Base-by-base conservation (phyloP, 352 stramenopile species). In the Pythium pyrilobum region DNA sequence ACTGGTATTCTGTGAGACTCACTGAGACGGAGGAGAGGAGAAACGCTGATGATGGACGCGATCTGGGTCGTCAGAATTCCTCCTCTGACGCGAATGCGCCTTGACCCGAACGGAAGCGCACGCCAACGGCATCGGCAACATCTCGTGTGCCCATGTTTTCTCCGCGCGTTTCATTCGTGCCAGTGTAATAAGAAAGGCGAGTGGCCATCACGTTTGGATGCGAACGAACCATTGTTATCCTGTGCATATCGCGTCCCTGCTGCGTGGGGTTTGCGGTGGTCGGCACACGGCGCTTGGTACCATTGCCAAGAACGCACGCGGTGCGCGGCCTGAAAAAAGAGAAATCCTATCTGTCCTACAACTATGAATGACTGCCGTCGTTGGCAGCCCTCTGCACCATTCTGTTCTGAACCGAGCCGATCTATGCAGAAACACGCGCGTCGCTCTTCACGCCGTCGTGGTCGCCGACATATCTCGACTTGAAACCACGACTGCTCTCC, bases 341-440 rank as follows among this genome's bases (percentile, higher is more conserved):
- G 31, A 53, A 52, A 48, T 55, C 53, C 53, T 61, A 61, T 61
- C 53, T 61, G 53, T 61, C 53, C 53, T 61, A 61, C 27, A 57
- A 45, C 52, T 59, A 55, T 55, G 37, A 47, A 55, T 46, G 37
- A 21, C 16, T 12, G 48, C 25, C 37, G 15, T 10, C 16, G 33
- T 18, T 23, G 24, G 29, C 9, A 33, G 10, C 47, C 15, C 37
- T 47, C 38, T 55, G 48, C 50, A 42, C 40, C 40, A 41, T 37
- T 57, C 39, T 41, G 50, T 42, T 50, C 39, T 57, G 48, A 10
- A 32, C 48, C 34, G 18, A 23, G 7, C 24, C 46, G 24, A 46
- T 36, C 48, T 55, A 32, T n/a, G 15, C 37, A 47, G 18, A 29
- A 27, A 32, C 28, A 38, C 23, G 32, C 27, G 13, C 47, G n/a